phyloP scores from a whole-genome alignment of 345 rosid genomes.

The Tarenaya hassleriana region DNA sequence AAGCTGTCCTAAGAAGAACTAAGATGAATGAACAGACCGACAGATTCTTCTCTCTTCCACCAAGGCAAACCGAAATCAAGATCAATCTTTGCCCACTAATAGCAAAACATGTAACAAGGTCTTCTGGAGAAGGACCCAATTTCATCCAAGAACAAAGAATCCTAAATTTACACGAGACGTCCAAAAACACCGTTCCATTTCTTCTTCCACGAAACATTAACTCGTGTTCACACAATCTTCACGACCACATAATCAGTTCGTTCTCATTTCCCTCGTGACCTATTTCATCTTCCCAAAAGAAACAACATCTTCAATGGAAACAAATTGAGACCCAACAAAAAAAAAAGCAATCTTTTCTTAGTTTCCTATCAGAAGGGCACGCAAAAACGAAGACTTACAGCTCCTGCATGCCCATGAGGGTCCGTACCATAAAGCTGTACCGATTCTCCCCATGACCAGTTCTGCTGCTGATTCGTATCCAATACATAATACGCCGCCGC shows the following conservation, averaged over 20 bases:
- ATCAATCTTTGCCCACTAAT: no score
- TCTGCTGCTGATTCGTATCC: conserved; percentile 26
- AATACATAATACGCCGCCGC: conserved; percentile 5
- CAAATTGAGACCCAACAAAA: not conserved
- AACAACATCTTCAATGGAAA: not conserved
- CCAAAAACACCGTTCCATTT: no score
- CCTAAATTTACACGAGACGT: no score
- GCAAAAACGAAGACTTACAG: conserved; percentile 25
- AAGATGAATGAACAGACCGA: not conserved
- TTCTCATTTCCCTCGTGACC: not conserved
- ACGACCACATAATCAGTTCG: not conserved
- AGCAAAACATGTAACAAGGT: not conserved
- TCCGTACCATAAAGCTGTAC: conserved; percentile 24
- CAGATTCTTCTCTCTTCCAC: not conserved
- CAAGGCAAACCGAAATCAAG: conserved; percentile 4
- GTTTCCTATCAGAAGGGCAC: not conserved
- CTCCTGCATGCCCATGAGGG: conserved; percentile 21
- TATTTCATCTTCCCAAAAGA: not conserved
- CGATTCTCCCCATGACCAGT: conserved; percentile 22
- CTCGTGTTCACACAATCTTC: no score
- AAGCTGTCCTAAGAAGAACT: not conserved
- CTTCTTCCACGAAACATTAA: no score
- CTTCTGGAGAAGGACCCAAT: not conserved
- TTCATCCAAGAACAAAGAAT: not conserved
- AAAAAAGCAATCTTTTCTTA: not conserved